Evolutionary conservation across 306 rosid species (phyloP), one percentile per base, ranked within the genome.

Genomic region (Mimosa pudica): DNA sequence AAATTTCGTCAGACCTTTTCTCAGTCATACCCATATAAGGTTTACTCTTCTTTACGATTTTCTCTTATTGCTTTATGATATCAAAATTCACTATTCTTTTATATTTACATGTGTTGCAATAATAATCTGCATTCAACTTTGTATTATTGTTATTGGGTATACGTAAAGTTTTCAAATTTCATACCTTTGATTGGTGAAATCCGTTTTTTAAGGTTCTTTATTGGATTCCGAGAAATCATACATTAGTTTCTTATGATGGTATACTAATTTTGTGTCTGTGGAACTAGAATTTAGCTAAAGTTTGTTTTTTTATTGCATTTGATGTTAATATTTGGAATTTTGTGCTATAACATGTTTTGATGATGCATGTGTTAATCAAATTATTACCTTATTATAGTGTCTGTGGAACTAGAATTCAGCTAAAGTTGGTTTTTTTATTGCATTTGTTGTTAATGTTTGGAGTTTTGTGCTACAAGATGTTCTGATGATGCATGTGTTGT

Each of bases 1-100:
- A 69, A 20, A 44, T 67, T 67, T 69, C 54, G 73, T 44, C 20
- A 17, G 18, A 69, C 48, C 32, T 71, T 41, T 42, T 58, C 63
- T 51, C 7, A 51, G 8, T 51, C 76, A 49, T 72, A 7, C 1
- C 30, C 32, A 72, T 49, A 16, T 49, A 16, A 72, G 63, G 63
- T 51, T 61, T 12, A 6, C 18, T 48, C 17, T 48, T 30, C 62
- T 48, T 33, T 71, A 20, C 52, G 16, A 32, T 47, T 35, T 72
- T 72, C 63, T 38, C 3, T 33, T 51, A 7, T 35, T 72, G 33
- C 45, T 32, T 9, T 72, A n/a, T 63, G 16, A 51, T 46, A 49
- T 51, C 47, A 14, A 63, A 17, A 33, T 72, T 9, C 18, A 72
- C 63, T 72, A 49, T 72, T 35, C 6, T 51, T 5, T 54, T 42